These are phyloP conservation scores for Jackrogersella multiformis DNA, from an alignment of 495 filamentous ascomycete genomes.

Conservation along the genomic window DNA sequence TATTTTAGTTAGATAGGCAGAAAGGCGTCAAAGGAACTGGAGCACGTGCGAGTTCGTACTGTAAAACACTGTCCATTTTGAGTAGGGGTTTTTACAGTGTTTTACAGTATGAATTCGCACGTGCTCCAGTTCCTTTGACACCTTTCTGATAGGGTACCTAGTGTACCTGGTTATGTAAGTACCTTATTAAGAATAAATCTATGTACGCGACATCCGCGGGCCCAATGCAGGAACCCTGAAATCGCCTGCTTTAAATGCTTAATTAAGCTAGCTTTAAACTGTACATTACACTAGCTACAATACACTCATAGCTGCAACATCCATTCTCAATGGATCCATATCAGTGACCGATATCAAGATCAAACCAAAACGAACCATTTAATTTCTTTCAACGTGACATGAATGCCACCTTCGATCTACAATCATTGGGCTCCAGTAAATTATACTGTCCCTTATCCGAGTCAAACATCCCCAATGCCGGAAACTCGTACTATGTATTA, in stretches of 20 bases:
- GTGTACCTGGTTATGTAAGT: too few species aligned
- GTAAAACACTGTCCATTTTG: too few species aligned
- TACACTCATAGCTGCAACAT: not conserved
- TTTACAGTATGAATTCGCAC: too few species aligned
- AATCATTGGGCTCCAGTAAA: conserved; percentile 21
- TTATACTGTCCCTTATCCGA: conserved; percentile 3
- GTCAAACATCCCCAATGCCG: conserved; percentile 22
- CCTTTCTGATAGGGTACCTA: too few species aligned
- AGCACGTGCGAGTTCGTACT: too few species aligned
- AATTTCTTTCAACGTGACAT: conserved; percentile 21
- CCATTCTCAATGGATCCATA: conserved; percentile 6
- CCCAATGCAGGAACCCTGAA: conserved; percentile 4
- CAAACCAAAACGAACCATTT: conserved; percentile 18
- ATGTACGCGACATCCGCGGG: conserved; percentile 7
- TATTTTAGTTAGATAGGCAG: too few species aligned
- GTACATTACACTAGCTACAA: too few species aligned
- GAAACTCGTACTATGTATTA: conserved; percentile 31
- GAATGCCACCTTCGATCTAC: conserved; percentile 13
- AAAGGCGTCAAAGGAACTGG: too few species aligned
- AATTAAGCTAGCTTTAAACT: not conserved
- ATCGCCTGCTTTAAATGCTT: not conserved
- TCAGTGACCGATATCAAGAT: not conserved
- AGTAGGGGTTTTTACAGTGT: too few species aligned
- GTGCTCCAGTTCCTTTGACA: too few species aligned
- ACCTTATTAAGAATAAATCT: not conserved